Conservation (phyloP, 345 rosid species). For the Syzygium oleosum region DNA sequence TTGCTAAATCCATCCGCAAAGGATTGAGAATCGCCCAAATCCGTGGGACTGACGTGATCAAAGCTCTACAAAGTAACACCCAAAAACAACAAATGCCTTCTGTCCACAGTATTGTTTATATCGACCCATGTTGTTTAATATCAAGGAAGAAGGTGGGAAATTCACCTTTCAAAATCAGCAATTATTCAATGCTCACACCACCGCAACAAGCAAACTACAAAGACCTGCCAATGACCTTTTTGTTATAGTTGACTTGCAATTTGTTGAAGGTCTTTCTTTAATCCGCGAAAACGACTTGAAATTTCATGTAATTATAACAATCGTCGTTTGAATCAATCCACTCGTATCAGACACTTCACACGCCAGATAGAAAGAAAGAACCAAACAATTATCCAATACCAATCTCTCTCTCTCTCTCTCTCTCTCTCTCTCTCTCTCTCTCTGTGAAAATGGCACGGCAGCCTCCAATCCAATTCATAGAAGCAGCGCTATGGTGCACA, state of each 20-base stretch:
- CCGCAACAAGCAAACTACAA: background rate
- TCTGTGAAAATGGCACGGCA: constrained; percentile 25
- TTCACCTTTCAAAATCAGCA: background rate
- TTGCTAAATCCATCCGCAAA: background rate
- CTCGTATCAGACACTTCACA: background rate
- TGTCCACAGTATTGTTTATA: background rate
- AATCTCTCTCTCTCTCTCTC: background rate
- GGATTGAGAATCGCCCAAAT: background rate
- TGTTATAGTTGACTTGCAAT: background rate
- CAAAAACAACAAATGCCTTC: background rate
- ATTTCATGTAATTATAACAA: too few species aligned
- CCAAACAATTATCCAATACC: background rate
- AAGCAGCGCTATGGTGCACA: constrained; percentile 37
- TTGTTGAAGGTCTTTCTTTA: background rate
- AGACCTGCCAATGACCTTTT: background rate
- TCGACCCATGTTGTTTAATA: background rate
- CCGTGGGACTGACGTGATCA: background rate
- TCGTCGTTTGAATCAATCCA: background rate
- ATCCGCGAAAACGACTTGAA: too few species aligned
- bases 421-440: background rate
- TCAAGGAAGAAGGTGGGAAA: background rate
- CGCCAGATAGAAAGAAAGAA: background rate
- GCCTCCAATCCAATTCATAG: constrained; percentile 41
- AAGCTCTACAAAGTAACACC: background rate
- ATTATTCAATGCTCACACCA: background rate